Evolutionary conservation across 352 stramenopile species (phyloP).

Genomic region (Hyaloperonospora brassicae): DNA sequence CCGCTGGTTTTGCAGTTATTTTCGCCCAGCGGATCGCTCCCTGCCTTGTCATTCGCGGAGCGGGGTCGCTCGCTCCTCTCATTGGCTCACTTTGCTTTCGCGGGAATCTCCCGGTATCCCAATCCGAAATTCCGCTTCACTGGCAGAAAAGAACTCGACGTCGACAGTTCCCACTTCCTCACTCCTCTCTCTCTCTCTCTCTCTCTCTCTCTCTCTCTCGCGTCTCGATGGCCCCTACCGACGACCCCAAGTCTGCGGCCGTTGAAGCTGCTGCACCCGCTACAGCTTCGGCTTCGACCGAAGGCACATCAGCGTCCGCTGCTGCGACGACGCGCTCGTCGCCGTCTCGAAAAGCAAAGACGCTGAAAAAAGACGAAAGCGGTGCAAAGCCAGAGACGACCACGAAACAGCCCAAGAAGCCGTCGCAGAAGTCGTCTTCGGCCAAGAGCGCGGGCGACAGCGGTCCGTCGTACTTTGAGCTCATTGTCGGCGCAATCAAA

Average conservation of each 20-base stretch:
- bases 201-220: too few relatives aligned
- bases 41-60: constrained; percentile 28
- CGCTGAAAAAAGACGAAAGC: constrained; percentile 27
- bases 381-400: constrained; percentile 34
- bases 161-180: constrained; percentile 22
- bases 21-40: constrained; percentile 17
- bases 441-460: constrained; percentile 31
- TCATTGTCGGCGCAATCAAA: constrained; percentile 86
- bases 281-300: constrained; percentile 12
- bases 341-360: constrained; percentile 60
- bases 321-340: constrained; percentile 36
- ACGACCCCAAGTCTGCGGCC: constrained; percentile 50
- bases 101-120: constrained; percentile 17
- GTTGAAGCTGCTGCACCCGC: constrained; percentile 28
- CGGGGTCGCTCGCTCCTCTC: background rate
- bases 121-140: constrained; percentile 21
- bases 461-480: constrained; percentile 80
- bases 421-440: constrained; percentile 18
- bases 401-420: constrained; percentile 54
- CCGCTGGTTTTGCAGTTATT: too few relatives aligned
- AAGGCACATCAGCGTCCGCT: constrained; percentile 15
- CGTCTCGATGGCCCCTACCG: constrained; percentile 27
- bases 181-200: background rate
- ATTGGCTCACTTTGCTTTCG: constrained; percentile 21
- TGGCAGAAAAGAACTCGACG: constrained; percentile 45